Percentiles rank a stretch among this genome's conserved stretches.
These are phyloP conservation scores for Tulasnella calospora DNA, from an alignment of 768 basidiomycete species.

Conservation along the genomic window DNA sequence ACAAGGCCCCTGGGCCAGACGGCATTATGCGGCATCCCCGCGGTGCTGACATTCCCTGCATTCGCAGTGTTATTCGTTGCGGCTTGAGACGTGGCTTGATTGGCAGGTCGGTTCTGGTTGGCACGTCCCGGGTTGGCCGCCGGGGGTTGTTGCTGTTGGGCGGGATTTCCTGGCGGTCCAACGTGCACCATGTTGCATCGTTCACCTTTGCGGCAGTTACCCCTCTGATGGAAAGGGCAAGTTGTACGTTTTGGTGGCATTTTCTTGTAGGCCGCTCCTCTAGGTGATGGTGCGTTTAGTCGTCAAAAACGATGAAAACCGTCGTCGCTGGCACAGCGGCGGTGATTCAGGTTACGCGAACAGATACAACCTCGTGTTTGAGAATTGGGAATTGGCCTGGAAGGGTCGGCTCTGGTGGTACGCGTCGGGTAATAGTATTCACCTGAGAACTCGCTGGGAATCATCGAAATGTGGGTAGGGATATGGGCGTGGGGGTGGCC, in stretches of 20 bases:
- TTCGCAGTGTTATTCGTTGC: background rate
- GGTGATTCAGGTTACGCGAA: background rate
- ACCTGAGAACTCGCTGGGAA: too few relatives aligned
- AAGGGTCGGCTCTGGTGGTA: too few relatives aligned
- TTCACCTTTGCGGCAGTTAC: background rate
- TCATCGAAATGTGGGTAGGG: too few relatives aligned
- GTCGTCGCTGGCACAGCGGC: background rate
- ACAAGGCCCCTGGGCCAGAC: constrained; percentile 26
- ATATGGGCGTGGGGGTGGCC: too few relatives aligned
- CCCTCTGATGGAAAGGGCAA: background rate
- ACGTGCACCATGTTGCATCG: background rate
- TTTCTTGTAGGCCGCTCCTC: background rate
- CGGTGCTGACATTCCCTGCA: background rate
- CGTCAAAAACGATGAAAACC: background rate
- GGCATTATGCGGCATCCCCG: constrained; percentile 4
- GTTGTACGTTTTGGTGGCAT: background rate
- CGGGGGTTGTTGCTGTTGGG: background rate
- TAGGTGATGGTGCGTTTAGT: background rate
- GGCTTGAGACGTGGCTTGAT: background rate
- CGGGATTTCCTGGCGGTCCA: background rate
- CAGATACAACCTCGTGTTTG: background rate
- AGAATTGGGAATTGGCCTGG: background rate
- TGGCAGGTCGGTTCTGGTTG: background rate
- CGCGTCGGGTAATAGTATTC: too few relatives aligned
- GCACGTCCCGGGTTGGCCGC: background rate